Base-by-base conservation (phyloP, 768 basidiomycete species). In the Termitomyces sp. region DNA sequence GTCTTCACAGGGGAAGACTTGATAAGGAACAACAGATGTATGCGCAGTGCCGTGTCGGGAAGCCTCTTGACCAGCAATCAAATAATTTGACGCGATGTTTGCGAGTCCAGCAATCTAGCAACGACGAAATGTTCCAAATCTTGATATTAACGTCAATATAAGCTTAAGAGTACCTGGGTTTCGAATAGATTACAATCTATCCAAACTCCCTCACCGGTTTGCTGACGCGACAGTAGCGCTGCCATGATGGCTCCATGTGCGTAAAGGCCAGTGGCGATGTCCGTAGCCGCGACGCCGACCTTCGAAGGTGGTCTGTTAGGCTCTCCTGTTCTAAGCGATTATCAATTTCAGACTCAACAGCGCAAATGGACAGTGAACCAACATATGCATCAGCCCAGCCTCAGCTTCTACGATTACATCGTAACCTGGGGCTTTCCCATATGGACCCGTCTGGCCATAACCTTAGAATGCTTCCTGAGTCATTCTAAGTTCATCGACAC, bases 371-470 rank as follows among this genome's bases (percentile, higher is more conserved):
- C 8, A 32, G 5, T 41, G 55, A 45, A 74, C 84, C 58, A 41
- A 91, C 88, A 94, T 94, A 68, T 94, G 91, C 93, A 94, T 94
- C 50, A 96, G 72, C 10, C 95, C 96, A 35, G 93, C 93, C 69
- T 96, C 93, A 2, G 84, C 93, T 66, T 93, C 89, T 24, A 90
- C 84, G 24, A 85, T 71, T 26, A 93, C 93, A 67, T 93, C 92
- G 68, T 95, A 96, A 14, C 94, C 94, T 17, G 94, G 87, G 21
- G 85, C 82, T 51, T 82, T 74, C 51, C 86, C 76, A 63, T 86
- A 96, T 8, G 95, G 95, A 1, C 95, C 95, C 0, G 90, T 93
- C 63, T 97, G 95, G 1, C 77, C 77, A 64, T 78, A 77, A 22
- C 70, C 74, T 71, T 26, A 38, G 10, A 2, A 14, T 49, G 22